A percentile compares a stretch with the other conserved stretches of the same genome.
Conservation (phyloP, 305 asterid species). For the Fraxinus paxiana region DNA sequence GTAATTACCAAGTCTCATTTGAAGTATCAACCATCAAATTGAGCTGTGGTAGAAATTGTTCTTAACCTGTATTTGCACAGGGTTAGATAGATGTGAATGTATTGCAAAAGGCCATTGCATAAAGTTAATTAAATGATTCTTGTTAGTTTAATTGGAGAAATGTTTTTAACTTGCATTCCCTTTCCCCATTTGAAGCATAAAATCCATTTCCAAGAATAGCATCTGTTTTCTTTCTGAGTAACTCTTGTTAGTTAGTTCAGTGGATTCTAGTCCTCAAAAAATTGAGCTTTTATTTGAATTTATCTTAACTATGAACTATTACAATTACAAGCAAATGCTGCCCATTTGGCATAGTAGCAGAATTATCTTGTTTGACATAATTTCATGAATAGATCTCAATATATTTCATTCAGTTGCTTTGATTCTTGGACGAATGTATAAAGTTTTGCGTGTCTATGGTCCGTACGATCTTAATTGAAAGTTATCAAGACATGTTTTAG, state of each 20-base stretch:
- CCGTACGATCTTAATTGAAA: neutral
- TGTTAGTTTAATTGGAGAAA: neutral
- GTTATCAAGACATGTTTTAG: neutral
- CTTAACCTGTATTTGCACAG: neutral
- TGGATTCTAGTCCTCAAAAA: neutral
- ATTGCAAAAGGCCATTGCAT: neutral
- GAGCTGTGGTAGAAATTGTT: neutral
- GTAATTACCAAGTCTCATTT: neutral
- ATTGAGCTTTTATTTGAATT: neutral
- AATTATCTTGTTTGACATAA: neutral
- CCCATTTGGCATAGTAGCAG: conserved; percentile 1
- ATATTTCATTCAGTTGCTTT: neutral
- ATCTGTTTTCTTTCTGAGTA: neutral
- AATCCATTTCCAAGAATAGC: neutral
- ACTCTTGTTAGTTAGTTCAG: neutral
- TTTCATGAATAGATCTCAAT: neutral
- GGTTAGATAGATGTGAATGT: neutral
- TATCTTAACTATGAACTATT: neutral
- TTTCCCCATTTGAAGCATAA: neutral
- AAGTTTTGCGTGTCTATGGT: neutral
- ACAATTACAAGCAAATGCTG: neutral
- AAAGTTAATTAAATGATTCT: neutral
- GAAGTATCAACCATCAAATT: neutral
- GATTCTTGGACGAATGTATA: neutral
- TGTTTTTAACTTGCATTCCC: conserved; percentile 1